Conservation (phyloP, 345 rosid genomes). For the Murraya paniculata region DNA sequence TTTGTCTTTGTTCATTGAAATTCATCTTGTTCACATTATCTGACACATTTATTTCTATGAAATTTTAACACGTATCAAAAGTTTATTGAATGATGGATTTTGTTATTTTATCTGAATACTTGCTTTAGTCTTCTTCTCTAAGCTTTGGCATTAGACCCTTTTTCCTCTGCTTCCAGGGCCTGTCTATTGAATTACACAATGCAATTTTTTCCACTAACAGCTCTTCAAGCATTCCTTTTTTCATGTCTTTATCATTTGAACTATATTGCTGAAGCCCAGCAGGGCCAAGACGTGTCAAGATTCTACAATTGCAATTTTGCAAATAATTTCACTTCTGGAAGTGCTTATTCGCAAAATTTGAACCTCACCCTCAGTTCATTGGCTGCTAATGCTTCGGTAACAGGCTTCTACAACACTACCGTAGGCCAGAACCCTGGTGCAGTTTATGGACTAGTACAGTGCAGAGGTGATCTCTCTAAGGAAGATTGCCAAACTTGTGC, state of each 20-base stretch:
- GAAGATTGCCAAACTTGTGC: constrained; percentile 32
- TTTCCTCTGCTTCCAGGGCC: neutral
- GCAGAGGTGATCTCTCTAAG: constrained; percentile 22
- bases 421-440: constrained; percentile 11
- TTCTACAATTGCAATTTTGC: constrained; percentile 7
- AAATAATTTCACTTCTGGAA: constrained; percentile 24
- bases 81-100: neutral
- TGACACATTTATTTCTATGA: neutral
- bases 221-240: neutral
- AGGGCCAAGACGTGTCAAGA: neutral
- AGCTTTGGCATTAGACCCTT: neutral
- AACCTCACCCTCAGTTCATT: constrained; percentile 23
- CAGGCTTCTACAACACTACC: constrained; percentile 13
- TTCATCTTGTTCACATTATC: neutral
- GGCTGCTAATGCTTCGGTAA: constrained; percentile 24
- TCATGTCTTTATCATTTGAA: neutral
- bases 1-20: neutral
- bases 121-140: neutral
- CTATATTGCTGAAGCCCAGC: neutral
- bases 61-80: no score
- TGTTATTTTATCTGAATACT: neutral
- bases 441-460: constrained; percentile 28
- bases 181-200: neutral
- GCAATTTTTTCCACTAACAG: neutral
- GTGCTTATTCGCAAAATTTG: constrained; percentile 20